Base-by-base conservation (phyloP, 768 basidiomycete genomes). In the Suillus bovinus region DNA sequence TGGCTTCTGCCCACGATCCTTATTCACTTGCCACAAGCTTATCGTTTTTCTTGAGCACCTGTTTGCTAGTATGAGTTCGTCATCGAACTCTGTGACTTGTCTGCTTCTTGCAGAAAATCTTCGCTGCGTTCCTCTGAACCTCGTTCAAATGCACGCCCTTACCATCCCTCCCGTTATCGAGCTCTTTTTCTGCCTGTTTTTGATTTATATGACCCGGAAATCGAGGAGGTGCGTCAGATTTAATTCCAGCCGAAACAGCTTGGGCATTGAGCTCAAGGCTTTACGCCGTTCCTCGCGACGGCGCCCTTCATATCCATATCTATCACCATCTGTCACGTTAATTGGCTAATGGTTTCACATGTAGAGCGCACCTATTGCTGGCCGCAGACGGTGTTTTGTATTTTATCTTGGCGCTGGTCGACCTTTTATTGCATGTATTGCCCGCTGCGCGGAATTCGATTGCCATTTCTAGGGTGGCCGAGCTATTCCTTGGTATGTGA, bases 21-120 rank as follows among this genome's bases (percentile, higher is more conserved):
- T 65, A 64, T 66, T 70, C 65, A 66, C 66, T 66, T 67, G 66
- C 74, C 59, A 62, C 63, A 29, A 61, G 60, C 65, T 68, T 74
- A 77, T 76, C 64, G 79, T 80, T 55, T 64, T 2, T 63, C 64
- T 20, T 53, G 61, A 49, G 33, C 29, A 27, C 16, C 29, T 31
- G 61, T 54, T 31, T 20, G 56, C 41, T 47, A 31, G 42, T 41
- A 71, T 68, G 69, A 66, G 47, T 63, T 78, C 76, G 74, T 82
- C 82, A 74, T 82, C 82, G 82, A 79, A 74, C 76, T 80, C 81
- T 62, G 42, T 56, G 29, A 76, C 85, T 69, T 93, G 91, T 75
- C 78, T 93, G 64, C 92, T 91, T 34, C 77, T 84, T 41, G 84
- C 86, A 62, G 75, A 88, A 44, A 89, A 85, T 65, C 83, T 93